Evolutionary conservation across 2,329 filamentous ascomycete genomes (phyloP).

Genomic region (Coleophoma crateriformis): DNA sequence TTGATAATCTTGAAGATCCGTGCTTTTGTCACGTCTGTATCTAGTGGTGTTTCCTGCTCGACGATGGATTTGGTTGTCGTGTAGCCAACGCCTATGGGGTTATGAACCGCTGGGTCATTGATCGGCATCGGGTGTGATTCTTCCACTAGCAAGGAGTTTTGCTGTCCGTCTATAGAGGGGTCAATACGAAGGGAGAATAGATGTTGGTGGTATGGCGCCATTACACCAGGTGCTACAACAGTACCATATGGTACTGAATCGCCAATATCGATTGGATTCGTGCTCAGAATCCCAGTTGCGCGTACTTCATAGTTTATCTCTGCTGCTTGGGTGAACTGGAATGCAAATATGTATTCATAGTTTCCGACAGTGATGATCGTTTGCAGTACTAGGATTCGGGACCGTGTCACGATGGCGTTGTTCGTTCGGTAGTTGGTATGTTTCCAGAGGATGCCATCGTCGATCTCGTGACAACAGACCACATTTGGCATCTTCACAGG

Average conservation of each 20-base stretch:
- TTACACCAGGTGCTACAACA: conserved; percentile 53
- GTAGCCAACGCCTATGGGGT: conserved; percentile 50
- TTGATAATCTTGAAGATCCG: conserved; percentile 89
- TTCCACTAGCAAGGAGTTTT: conserved; percentile 47
- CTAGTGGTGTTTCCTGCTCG: conserved; percentile 26
- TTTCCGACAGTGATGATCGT: conserved; percentile 51
- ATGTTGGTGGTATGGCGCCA: conserved; percentile 56
- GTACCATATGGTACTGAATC: conserved; percentile 49
- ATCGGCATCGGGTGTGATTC: conserved; percentile 43
- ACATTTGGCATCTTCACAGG: conserved; percentile 51
- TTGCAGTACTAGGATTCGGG: conserved; percentile 18
- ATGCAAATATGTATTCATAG: conserved; percentile 65
- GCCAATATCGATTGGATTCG: conserved; percentile 47
- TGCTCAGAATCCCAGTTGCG: conserved; percentile 58
- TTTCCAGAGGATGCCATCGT: conserved; percentile 65
- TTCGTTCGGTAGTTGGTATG: conserved; percentile 51
- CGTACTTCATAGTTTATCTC: conserved; percentile 57
- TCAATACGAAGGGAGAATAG: conserved; percentile 50
- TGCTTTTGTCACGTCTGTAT: conserved; percentile 38
- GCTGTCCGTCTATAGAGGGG: conserved; percentile 48
- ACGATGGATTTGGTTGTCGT: conserved; percentile 22
- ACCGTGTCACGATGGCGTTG: conserved; percentile 14
- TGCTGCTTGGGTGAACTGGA: conserved; percentile 57
- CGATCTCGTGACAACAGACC: conserved; percentile 66
- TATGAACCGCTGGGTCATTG: conserved; percentile 33